These are phyloP conservation scores for Pyrus betulifolia DNA, from an alignment of 306 rosid genomes.

Conservation along the genomic window DNA sequence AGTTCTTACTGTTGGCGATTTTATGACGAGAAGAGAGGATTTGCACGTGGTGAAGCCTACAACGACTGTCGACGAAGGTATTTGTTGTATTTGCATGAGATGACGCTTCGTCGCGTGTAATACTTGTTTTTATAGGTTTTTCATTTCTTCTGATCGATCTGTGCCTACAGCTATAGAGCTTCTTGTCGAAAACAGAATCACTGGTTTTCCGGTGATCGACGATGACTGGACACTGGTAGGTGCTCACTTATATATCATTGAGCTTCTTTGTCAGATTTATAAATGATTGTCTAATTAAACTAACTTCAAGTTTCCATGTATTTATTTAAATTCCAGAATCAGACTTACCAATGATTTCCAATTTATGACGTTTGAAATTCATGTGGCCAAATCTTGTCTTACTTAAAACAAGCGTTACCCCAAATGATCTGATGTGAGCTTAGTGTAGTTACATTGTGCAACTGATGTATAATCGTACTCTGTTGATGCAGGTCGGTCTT, in stretches of 20 bases:
- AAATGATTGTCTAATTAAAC: no score
- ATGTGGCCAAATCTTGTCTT: not conserved
- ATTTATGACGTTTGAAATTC: not conserved
- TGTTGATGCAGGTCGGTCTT: conserved; percentile 74
- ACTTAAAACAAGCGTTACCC: not conserved
- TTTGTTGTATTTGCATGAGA: not conserved
- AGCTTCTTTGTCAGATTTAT: not conserved
- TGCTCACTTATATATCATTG: conserved; percentile 8
- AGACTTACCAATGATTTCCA: not conserved
- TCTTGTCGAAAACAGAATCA: conserved; percentile 86
- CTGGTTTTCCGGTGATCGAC: conserved; percentile 93
- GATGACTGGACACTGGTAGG: conserved; percentile 85
- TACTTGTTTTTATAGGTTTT: not conserved
- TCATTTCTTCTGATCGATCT: conserved; percentile 26
- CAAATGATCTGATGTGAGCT: not conserved
- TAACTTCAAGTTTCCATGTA: not conserved
- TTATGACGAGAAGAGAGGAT: conserved; percentile 73
- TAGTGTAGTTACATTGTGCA: not conserved
- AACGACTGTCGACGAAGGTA: conserved; percentile 92
- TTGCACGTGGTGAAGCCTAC: conserved; percentile 76
- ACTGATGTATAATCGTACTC: conserved; percentile 20
- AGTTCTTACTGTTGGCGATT: conserved; percentile 77
- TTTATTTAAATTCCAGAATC: not conserved
- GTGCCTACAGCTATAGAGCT: conserved; percentile 68
- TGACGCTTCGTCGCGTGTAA: not conserved